phyloP scores from a whole-genome alignment of 1,284 basidiomycete species.

The Mycena sp. region DNA sequence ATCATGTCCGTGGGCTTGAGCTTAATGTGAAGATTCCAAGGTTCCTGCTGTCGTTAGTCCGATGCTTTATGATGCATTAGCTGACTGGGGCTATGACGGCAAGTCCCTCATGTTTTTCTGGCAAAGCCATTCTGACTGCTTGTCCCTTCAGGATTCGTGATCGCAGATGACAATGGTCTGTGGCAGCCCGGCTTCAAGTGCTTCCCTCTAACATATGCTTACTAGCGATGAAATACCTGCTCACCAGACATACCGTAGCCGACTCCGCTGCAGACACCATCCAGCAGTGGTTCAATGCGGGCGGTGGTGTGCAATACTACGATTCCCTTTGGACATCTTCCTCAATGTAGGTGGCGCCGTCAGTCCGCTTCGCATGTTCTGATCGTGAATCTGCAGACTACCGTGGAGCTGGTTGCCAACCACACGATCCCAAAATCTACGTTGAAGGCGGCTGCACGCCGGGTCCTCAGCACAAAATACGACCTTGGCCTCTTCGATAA shows the following conservation, averaged over 20 bases:
- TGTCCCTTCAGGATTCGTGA: slow-evolving; percentile 33
- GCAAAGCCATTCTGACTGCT: not conserved
- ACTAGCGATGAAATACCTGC: slow-evolving; percentile 32
- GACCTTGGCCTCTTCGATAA: slow-evolving; percentile 42
- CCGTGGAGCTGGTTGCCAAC: slow-evolving; percentile 34
- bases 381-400: slow-evolving; percentile 17
- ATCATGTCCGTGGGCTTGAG: not conserved
- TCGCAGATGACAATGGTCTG: slow-evolving; percentile 38
- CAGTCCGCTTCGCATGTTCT: not conserved
- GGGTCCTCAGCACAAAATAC: slow-evolving; percentile 38
- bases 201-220: not conserved
- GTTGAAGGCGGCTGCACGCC: slow-evolving; percentile 33
- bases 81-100: slow-evolving; percentile 39
- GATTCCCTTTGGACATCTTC: slow-evolving; percentile 35
- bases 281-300: slow-evolving; percentile 43
- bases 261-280: slow-evolving; percentile 36
- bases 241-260: slow-evolving; percentile 34
- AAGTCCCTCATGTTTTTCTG: not conserved
- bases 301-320: slow-evolving; percentile 40
- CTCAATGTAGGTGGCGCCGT: slow-evolving; percentile 30
- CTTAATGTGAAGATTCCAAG: not conserved
- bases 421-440: slow-evolving; percentile 26
- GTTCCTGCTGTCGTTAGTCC: slow-evolving; percentile 38
- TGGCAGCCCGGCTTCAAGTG: not conserved
- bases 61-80: slow-evolving; percentile 37